Base-by-base conservation (phyloP, 163 green algal species). In the Coccomyxa subellipsoidea region DNA sequence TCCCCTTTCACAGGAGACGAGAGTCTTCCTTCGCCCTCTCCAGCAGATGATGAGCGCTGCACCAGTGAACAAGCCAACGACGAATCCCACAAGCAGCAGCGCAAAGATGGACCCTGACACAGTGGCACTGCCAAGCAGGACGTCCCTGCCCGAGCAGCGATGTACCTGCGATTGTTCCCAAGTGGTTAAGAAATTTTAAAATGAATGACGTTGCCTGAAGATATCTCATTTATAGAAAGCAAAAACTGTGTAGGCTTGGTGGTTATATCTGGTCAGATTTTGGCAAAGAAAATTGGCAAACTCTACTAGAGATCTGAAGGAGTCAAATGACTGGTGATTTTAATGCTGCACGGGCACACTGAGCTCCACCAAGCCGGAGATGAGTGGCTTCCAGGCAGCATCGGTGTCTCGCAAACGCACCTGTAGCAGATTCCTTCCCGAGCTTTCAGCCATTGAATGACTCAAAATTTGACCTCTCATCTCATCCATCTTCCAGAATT, bases 61-160 rank as follows among this genome's bases (percentile, higher is more conserved):
- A 27, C 66, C 66, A 18, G n/a, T n/a, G 32, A 34, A 18, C 18
- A 73, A 18, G 29, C 66, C 66, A 18, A 73, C 66, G 21, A 73
- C 29, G 10, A 32, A 73, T 34, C 66, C 66, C 29, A 73, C 66
- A 23, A 73, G n/a, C 2, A 73, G 66, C 66, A 73, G 27, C 10
- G 66, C 66, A 73, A 73, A 73, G 66, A 73, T 73, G 66, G 66
- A 73, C 21, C 29, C 27, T 4, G 66, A 73, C 66, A 73, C 66
- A 73, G 31, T 73, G 66, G 66, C 66, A 6, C 27, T 73, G 66
- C 66, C 66, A 8, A 73, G 29, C n/a, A 73, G 29, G 8, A 34
- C n/a, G 8, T 73, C 66, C 21, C 66, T 73, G 66, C 66, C 66
- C 32, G 66, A 35, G 66, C 66, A 73, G 18, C n/a, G 66, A 23